Conservation (phyloP, 2,329 filamentous ascomycete genomes). For the Ophiostoma angusticollis region DNA sequence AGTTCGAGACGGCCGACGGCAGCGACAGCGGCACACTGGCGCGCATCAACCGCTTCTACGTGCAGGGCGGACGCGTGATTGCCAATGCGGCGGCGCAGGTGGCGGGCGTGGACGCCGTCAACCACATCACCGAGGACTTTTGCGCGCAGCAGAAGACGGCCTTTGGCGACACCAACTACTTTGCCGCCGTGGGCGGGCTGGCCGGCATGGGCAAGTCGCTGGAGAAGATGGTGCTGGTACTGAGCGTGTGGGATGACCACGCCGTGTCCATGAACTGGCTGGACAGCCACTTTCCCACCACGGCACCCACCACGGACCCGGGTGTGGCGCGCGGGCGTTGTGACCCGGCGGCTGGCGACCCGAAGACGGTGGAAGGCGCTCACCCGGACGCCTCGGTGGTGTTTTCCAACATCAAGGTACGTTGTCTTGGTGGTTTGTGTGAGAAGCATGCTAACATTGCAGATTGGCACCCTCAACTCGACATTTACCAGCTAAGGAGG, state of each 20-base stretch:
- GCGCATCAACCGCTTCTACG: slow-evolving; percentile 43
- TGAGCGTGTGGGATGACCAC: slow-evolving; percentile 41
- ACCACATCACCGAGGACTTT: slow-evolving; percentile 36
- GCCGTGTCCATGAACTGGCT: slow-evolving; percentile 48
- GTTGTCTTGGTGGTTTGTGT: neutral
- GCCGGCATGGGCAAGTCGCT: slow-evolving; percentile 33
- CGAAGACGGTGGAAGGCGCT: slow-evolving; percentile 29
- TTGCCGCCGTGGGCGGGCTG: slow-evolving; percentile 38
- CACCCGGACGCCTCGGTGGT: slow-evolving; percentile 29
- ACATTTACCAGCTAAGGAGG: slow-evolving; percentile 22
- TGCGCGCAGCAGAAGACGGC: slow-evolving; percentile 41
- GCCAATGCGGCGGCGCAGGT: slow-evolving; percentile 29
- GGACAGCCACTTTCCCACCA: slow-evolving; percentile 42
- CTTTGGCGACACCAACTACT: slow-evolving; percentile 39
- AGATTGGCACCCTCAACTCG: slow-evolving; percentile 31
- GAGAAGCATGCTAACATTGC: neutral
- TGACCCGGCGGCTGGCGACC: slow-evolving; percentile 30
- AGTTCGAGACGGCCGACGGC: slow-evolving; percentile 33
- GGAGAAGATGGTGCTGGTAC: slow-evolving; percentile 22
- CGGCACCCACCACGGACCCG: slow-evolving; percentile 21
- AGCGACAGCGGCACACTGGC: slow-evolving; percentile 33
- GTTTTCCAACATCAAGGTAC: slow-evolving; percentile 35
- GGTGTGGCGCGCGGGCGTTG: slow-evolving; percentile 37
- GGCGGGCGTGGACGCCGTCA: slow-evolving; percentile 19
- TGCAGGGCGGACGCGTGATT: slow-evolving; percentile 41